Evolutionary conservation across 371 early-diverging fungal species (phyloP), one percentile per base, ranked within the genome.

Genomic region (Mucor saturninus): DNA sequence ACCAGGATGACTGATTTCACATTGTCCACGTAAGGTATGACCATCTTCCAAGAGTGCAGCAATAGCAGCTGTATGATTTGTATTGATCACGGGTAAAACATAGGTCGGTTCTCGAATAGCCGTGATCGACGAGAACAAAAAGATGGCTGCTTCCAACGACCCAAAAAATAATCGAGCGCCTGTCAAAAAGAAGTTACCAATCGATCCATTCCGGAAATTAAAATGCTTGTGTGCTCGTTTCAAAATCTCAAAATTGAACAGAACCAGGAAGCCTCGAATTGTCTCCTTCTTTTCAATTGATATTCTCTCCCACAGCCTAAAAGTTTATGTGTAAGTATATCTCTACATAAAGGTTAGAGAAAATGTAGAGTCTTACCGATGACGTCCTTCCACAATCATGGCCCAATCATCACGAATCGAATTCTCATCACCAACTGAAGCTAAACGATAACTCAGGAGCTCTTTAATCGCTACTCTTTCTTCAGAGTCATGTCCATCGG

Each of bases 181-280:
- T 7, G 88, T 89, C 62, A 91, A 67, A 66, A 91, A 90, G 67
- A 90, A 88, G 74, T 91, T 91, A 31, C 90, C 92, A 64, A 91
- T 86, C 10, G 83, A 80, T 5, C 89, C 92, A 45, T 88, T 87
- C 10, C 89, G 82, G 66, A 89, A 91, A 40, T 89, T 86, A 65
- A 90, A 91, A 5, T 77, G 81, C 68, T 84, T 87, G 62, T 83
- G 85, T 35, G 83, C 83, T 37, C 85, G 72, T 60, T 83, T 85
- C 46, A 88, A 65, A 45, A 91, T 83, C 64, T 89, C 86, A 65
- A 83, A 83, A 59, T 91, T 82, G 59, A 91, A 87, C 45, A 81
- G 76, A 32, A 81, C 80, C 54, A 91, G 66, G 70, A 91, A 90
- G 0, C 89, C 88, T 30, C 89, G 88, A 61, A 91, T 89, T 4